Evolutionary conservation across 176 grass and related monocot genomes (phyloP).

Genomic region (Aegilops bicornis): DNA sequence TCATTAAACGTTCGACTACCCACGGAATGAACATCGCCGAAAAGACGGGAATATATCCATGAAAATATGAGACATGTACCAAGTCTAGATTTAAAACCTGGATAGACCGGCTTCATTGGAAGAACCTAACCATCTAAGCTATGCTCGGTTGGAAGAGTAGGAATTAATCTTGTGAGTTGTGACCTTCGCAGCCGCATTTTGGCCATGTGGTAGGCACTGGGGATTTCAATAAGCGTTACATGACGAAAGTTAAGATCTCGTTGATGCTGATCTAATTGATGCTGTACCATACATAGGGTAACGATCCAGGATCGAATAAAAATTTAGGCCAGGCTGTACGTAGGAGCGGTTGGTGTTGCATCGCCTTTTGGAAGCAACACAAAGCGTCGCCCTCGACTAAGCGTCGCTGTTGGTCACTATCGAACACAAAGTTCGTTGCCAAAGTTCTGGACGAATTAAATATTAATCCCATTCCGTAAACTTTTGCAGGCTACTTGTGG

Average conservation of each 20-base stretch:
- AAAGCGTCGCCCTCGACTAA: conserved; percentile 11
- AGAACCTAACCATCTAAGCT: too few species aligned
- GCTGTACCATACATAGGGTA: conserved; percentile 1
- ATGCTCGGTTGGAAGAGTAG: too few species aligned
- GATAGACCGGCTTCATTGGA: too few species aligned
- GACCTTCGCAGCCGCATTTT: neutral
- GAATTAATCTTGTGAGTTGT: too few species aligned
- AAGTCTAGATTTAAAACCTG: too few species aligned
- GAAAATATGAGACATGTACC: too few species aligned
- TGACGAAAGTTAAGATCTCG: neutral
- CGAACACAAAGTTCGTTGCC: conserved; percentile 5
- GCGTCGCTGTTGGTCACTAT: conserved; percentile 4
- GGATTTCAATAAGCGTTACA: neutral
- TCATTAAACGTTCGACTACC: too few species aligned
- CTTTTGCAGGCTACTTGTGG: neutral
- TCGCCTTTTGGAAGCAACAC: conserved; percentile 40
- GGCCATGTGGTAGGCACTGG: conserved; percentile 23
- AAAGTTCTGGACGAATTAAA: neutral
- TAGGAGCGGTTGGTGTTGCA: neutral
- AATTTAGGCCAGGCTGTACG: neutral
- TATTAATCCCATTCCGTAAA: neutral
- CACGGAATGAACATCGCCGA: too few species aligned
- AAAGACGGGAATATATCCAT: too few species aligned
- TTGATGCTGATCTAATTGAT: conserved; percentile 15
- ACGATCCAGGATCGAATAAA: neutral